These are phyloP conservation scores for Arthroderma sp. DNA, from an alignment of 2,329 filamentous ascomycete species.

Conservation along the genomic window DNA sequence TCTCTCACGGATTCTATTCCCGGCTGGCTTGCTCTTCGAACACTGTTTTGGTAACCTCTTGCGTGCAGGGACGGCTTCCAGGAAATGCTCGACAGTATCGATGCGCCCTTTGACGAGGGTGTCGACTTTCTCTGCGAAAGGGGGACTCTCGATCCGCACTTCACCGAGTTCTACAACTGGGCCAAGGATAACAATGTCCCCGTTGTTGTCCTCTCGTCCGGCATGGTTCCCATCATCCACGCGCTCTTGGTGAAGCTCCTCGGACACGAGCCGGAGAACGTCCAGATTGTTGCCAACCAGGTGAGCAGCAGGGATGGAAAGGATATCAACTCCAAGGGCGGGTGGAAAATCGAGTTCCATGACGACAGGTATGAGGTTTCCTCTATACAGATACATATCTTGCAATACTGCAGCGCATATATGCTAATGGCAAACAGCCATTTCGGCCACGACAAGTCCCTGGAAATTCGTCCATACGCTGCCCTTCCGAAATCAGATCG, in stretches of 20 bases:
- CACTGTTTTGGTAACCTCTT: neutral
- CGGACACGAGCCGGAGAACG: constrained; percentile 62
- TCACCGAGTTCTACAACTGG: constrained; percentile 81
- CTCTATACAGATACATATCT: too few species aligned
- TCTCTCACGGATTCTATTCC: neutral
- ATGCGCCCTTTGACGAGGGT: constrained; percentile 68
- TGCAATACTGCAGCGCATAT: neutral
- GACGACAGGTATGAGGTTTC: constrained; percentile 56
- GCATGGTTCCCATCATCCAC: constrained; percentile 85
- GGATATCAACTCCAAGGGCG: constrained; percentile 63
- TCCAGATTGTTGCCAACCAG: constrained; percentile 85
- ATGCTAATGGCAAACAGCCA: constrained; percentile 38
- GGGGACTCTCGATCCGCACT: constrained; percentile 79
- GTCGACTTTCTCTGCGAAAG: constrained; percentile 65
- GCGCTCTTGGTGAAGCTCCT: constrained; percentile 69
- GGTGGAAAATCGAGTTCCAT: constrained; percentile 80
- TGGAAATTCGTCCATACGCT: constrained; percentile 74
- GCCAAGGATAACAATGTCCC: constrained; percentile 70
- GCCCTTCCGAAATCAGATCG: constrained; percentile 54
- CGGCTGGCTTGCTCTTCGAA: too few species aligned
- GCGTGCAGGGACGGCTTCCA: constrained; percentile 58
- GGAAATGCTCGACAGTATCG: constrained; percentile 83
- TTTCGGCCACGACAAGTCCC: constrained; percentile 94
- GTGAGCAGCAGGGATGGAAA: constrained; percentile 56
- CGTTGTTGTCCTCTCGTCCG: constrained; percentile 79